phyloP scores from a whole-genome alignment of 805 yeast genomes.

The Metschnikowia gelsemii region DNA sequence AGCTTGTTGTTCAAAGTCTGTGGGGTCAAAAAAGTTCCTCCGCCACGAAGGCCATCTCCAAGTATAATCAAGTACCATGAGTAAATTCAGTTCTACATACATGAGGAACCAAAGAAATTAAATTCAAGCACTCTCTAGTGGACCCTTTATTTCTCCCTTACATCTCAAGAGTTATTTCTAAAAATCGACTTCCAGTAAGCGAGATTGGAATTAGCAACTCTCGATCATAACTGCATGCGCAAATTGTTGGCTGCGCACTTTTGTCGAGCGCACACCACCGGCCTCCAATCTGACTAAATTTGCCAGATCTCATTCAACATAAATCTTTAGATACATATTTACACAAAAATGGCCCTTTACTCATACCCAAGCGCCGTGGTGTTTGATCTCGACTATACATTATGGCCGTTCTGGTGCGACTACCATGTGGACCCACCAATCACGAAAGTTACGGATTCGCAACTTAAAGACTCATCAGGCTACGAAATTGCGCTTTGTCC shows the following conservation, averaged over 20 bases:
- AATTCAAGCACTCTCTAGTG: too few species aligned
- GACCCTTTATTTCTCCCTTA: too few species aligned
- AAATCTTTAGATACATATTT: neutral
- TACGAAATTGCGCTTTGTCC: constrained; percentile 55
- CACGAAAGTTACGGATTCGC: constrained; percentile 22
- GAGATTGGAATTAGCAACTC: neutral
- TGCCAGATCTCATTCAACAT: neutral
- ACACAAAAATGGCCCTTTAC: constrained; percentile 5
- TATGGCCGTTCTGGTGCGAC: constrained; percentile 87
- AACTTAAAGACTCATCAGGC: constrained; percentile 54
- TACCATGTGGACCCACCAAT: constrained; percentile 62
- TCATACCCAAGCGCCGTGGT: constrained; percentile 51
- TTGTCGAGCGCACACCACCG: constrained; percentile 1
- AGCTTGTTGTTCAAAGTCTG: too few species aligned
- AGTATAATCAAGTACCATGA: too few species aligned
- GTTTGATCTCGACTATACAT: constrained; percentile 72
- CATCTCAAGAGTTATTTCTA: too few species aligned
- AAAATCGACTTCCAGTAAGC: neutral
- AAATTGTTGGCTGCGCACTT: constrained; percentile 4
- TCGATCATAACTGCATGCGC: neutral
- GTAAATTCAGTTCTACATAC: too few species aligned
- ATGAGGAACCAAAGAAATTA: too few species aligned
- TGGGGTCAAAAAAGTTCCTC: too few species aligned
- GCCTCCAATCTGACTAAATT: neutral
- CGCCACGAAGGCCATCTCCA: too few species aligned